Evolutionary conservation across 1,284 basidiomycete genomes (phyloP), one percentile per base, ranked within the genome.

Genomic region (Puccinia sorghi): DNA sequence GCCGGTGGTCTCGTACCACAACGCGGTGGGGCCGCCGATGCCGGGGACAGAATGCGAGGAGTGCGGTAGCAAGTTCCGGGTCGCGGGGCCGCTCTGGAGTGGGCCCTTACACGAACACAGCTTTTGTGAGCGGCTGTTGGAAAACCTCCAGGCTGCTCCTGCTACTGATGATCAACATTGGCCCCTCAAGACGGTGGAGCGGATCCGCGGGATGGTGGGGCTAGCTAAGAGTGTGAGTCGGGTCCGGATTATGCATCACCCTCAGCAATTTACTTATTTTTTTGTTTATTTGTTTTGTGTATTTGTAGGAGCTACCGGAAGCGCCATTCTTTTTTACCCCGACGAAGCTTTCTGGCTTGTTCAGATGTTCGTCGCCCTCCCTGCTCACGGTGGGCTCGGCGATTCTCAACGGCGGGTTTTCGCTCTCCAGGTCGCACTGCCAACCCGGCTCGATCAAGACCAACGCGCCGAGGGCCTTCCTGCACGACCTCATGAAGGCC

Each of bases 61-160:
- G 84, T 99, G 96, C 83, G 90, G 90, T 20, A 89, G 88, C 11
- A 85, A 85, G 13, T 86, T 93, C 82, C 92, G 93, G 85, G 92
- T 94, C 39, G 93, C 92, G 25, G 96, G 96, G 0, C 96, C 96
- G 0, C 95, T 99, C 92, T 99, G 96, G 96, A 89, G 92, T 17
- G 95, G 92, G 0, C 89, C 91, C 0, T 86, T 99, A 27, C 96
- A 99, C 83, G 89, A 95, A 83, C 83, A 86, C 0, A 86, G 86
- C 0, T 99, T 98, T 82, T 88, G 93, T 39, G 84, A 86, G 12
- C 89, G 89, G 80, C 89, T 96, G 9, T 86, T 98, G n/a, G 86
- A 88, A 37, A 91, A 93, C 82, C 86, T 97, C 9, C 84, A 86
- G 9, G 80, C 80, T 67, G 88, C n/a, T 9, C n/a, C 54, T 27